Percentiles rank a stretch among this genome's conserved stretches.
phyloP scores from a whole-genome alignment of 2,329 filamentous ascomycete genomes.

The Teratosphaeria epicoccoides region DNA sequence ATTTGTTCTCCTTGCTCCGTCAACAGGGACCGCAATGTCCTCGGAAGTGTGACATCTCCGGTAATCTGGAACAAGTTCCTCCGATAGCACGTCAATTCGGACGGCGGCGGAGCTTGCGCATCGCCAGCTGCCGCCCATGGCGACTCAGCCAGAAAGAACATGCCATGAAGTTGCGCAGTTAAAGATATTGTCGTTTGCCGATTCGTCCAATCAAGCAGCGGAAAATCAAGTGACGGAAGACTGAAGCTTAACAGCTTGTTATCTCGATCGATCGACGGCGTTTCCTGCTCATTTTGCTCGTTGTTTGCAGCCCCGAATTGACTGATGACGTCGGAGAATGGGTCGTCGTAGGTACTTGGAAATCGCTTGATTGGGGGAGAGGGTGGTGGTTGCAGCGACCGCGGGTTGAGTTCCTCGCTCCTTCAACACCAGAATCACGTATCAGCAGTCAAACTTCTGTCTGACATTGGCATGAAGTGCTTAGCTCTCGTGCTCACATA shows the following conservation, averaged over 20 bases:
- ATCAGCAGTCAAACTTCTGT: neutral
- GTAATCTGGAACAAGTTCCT: slow-evolving; percentile 94
- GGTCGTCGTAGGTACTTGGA: slow-evolving; percentile 37
- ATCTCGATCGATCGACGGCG: slow-evolving; percentile 52
- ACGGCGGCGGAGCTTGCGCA: slow-evolving; percentile 51
- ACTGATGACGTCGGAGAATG: slow-evolving; percentile 42
- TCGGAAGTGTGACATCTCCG: slow-evolving; percentile 71
- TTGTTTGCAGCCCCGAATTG: slow-evolving; percentile 36
- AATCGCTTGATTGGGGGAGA: slow-evolving; percentile 23
- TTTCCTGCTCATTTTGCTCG: slow-evolving; percentile 30
- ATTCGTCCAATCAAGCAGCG: slow-evolving; percentile 55
- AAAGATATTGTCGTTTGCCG: slow-evolving; percentile 55
- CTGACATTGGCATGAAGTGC: neutral
- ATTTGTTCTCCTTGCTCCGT: slow-evolving; percentile 77
- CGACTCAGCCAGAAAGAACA: slow-evolving; percentile 81
- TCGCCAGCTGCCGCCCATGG: slow-evolving; percentile 51
- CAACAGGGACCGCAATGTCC: slow-evolving; percentile 67
- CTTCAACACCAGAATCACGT: slow-evolving; percentile 11
- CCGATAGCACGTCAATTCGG: slow-evolving; percentile 88
- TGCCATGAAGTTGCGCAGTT: slow-evolving; percentile 70
- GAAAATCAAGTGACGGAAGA: slow-evolving; percentile 41
- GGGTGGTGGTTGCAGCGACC: slow-evolving; percentile 14
- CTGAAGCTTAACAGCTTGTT: slow-evolving; percentile 47
- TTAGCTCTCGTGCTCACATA: slow-evolving; percentile 26
- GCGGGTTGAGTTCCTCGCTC: slow-evolving; percentile 21